phyloP scores from a whole-genome alignment of 2,329 filamentous ascomycete genomes.

The Rachicladosporium sp. region DNA sequence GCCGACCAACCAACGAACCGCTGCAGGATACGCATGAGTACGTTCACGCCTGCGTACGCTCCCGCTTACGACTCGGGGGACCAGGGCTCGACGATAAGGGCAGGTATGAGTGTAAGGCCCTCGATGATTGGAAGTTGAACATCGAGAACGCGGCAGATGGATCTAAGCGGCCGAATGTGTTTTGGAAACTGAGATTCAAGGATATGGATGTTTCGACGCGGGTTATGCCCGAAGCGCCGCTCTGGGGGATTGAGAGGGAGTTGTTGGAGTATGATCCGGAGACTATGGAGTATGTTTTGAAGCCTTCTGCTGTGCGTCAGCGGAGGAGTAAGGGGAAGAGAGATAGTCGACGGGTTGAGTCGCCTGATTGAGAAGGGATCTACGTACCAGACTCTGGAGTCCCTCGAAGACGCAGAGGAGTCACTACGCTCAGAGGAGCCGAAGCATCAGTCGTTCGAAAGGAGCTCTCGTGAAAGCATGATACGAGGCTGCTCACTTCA shows the following conservation, averaged over 20 bases:
- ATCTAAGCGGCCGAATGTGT: constrained; percentile 27
- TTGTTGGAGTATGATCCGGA: constrained; percentile 19
- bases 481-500: constrained; percentile 20
- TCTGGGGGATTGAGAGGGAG: constrained; percentile 33
- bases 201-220: constrained; percentile 26
- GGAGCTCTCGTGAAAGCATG: too few relatives aligned
- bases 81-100: constrained; percentile 35
- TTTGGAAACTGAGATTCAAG: constrained; percentile 29
- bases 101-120: constrained; percentile 31
- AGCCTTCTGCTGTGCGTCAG: constrained; percentile 11
- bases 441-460: too few relatives aligned
- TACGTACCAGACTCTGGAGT: too few relatives aligned
- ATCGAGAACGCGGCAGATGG: constrained; percentile 26
- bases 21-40: constrained; percentile 40
- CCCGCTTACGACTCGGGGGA: constrained; percentile 32
- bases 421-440: too few relatives aligned
- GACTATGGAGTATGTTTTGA: constrained; percentile 12
- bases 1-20: constrained; percentile 29
- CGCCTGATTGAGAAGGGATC: constrained; percentile 3
- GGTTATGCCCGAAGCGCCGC: constrained; percentile 32
- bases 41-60: constrained; percentile 37
- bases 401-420: too few relatives aligned
- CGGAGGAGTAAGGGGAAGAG: constrained; percentile 8
- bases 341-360: constrained; percentile 3
- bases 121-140: constrained; percentile 35